Percentiles rank a stretch among this genome's conserved stretches.
These are phyloP conservation scores for Delitschia confertaspora DNA, from an alignment of 495 filamentous ascomycete genomes.

Conservation along the genomic window DNA sequence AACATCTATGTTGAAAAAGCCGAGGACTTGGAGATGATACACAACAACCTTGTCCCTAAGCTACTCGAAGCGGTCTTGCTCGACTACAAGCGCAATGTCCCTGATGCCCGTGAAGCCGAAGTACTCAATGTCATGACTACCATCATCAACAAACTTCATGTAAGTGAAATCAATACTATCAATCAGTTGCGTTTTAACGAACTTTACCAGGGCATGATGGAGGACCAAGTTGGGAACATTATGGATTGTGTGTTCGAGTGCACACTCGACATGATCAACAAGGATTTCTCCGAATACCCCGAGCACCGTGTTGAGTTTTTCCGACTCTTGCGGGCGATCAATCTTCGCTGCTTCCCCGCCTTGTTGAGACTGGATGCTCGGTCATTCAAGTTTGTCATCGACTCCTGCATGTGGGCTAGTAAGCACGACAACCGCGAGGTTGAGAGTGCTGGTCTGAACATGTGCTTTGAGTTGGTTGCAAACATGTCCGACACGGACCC, in stretches of 20 bases:
- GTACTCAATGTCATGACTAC: conserved; percentile 96
- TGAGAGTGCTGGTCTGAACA: conserved; percentile 92
- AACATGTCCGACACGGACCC: conserved; percentile 91
- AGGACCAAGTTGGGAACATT: conserved; percentile 91
- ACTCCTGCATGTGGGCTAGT: conserved; percentile 98
- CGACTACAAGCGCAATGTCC: conserved; percentile 95
- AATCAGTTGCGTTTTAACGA: no score
- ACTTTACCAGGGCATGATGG: conserved; percentile 88
- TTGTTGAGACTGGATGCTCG: conserved; percentile 85
- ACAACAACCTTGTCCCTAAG: conserved; percentile 86
- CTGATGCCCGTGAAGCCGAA: conserved; percentile 91
- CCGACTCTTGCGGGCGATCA: conserved; percentile 90
- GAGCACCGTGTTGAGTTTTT: conserved; percentile 98
- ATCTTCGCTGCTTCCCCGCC: conserved; percentile 88
- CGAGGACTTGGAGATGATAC: conserved; percentile 88
- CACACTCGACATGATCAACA: conserved; percentile 99
- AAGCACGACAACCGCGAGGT: conserved; percentile 99
- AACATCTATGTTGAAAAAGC: conserved; percentile 97
- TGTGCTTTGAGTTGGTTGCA: conserved; percentile 96
- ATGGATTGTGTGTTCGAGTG: conserved; percentile 99
- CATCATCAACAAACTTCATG: conserved; percentile 89
- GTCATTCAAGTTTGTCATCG: conserved; percentile 98
- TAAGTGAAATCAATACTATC: conserved; percentile 49
- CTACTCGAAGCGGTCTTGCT: conserved; percentile 91
- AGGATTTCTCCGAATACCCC: conserved; percentile 98